Evolutionary conservation across 2,329 filamentous ascomycete species (phyloP).

Genomic region (Scedosporium boydii): DNA sequence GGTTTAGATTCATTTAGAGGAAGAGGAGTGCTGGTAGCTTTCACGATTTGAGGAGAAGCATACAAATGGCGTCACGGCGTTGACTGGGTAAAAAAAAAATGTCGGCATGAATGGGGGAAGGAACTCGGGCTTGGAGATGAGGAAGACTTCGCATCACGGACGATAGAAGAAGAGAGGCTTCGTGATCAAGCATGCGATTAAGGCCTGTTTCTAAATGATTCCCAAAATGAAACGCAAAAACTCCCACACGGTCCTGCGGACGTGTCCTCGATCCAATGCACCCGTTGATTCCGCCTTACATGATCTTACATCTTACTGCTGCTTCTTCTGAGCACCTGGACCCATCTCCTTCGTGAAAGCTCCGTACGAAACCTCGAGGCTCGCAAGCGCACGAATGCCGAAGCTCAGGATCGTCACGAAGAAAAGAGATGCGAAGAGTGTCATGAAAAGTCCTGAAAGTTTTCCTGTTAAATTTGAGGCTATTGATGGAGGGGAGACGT

Average conservation of each 20-base stretch:
- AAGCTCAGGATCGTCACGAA: conserved; percentile 71
- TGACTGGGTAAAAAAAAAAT: not conserved
- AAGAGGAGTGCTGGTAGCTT: not conserved
- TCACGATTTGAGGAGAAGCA: not conserved
- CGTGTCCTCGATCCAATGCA: not conserved
- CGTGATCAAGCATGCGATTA: not conserved
- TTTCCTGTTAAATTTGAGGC: not conserved
- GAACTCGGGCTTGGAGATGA: not conserved
- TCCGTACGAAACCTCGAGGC: conserved; percentile 82
- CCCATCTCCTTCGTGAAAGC: conserved; percentile 97
- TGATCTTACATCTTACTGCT: conserved; percentile 14
- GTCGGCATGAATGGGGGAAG: not conserved
- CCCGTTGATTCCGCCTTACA: not conserved
- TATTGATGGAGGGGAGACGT: not conserved
- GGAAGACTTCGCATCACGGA: not conserved
- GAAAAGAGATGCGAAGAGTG: conserved; percentile 58
- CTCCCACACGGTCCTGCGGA: not conserved
- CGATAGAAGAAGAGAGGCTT: not conserved
- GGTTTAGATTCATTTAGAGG: not conserved
- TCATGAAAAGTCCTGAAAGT: conserved; percentile 75
- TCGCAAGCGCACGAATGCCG: conserved; percentile 65
- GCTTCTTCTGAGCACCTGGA: conserved; percentile 77
- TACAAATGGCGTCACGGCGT: not conserved
- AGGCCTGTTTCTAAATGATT: conserved; percentile 7
- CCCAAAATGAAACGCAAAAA: conserved; percentile 2